phyloP scores from a whole-genome alignment of 148 eudicot genomes.

The Fagopyrum homotropicum region DNA sequence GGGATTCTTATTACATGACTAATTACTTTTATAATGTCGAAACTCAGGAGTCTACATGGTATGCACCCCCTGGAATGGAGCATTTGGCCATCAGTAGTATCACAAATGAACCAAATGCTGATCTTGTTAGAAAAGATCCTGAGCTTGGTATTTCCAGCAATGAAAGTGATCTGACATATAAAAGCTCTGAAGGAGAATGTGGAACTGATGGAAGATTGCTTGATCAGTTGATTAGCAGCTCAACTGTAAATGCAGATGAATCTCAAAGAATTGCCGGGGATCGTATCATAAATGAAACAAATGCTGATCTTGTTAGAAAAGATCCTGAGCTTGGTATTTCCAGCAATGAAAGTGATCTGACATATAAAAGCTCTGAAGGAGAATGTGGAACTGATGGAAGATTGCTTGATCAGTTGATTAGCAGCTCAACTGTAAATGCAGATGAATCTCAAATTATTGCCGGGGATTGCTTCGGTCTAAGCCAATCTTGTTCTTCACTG shows the following conservation, averaged over 20 bases:
- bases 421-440: not conserved
- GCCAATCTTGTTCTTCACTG: not conserved
- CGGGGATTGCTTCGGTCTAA: not conserved
- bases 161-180: conserved; percentile 13
- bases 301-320: conserved; percentile 20
- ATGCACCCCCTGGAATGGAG: conserved; percentile 82
- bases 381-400: conserved; percentile 15
- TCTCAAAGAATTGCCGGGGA: conserved; percentile 9
- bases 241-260: conserved; percentile 13
- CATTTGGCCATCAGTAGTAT: conserved; percentile 27
- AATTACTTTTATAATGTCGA: conserved; percentile 52
- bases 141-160: conserved; percentile 12
- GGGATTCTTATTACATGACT: conserved; percentile 64
- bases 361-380: conserved; percentile 6
- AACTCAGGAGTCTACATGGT: conserved; percentile 72
- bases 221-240: conserved; percentile 13
- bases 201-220: conserved; percentile 17
- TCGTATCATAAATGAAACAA: conserved; percentile 23
- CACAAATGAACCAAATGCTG: conserved; percentile 24
- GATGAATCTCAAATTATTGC: conserved; percentile 17
- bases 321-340: conserved; percentile 17
- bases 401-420: conserved; percentile 16
- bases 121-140: conserved; percentile 20
- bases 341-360: conserved; percentile 15
- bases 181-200: conserved; percentile 8